Evolutionary conservation across 2,329 filamentous ascomycete genomes (phyloP).

Genomic region (Fonsecaea multimorphosa): DNA sequence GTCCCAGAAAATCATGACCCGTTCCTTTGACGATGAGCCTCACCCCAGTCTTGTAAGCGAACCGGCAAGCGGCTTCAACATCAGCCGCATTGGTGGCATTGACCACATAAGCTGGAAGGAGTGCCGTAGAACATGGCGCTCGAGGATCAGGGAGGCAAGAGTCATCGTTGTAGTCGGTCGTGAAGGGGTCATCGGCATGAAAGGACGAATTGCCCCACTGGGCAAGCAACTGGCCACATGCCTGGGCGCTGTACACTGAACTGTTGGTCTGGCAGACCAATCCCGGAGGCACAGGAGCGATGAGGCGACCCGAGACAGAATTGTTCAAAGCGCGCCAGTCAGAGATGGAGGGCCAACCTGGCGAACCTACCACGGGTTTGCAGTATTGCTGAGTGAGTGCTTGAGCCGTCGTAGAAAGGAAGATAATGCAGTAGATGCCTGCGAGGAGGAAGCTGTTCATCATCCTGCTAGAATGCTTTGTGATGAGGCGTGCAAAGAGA

Average conservation of each 20-base stretch:
- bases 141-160: slow-evolving; percentile 54
- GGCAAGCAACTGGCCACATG: slow-evolving; percentile 45
- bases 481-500: background rate
- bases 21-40: slow-evolving; percentile 61
- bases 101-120: slow-evolving; percentile 46
- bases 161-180: slow-evolving; percentile 56
- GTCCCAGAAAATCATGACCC: slow-evolving; percentile 56
- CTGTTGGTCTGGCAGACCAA: slow-evolving; percentile 52
- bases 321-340: slow-evolving; percentile 48
- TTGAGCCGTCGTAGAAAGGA: slow-evolving; percentile 1
- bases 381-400: slow-evolving; percentile 32
- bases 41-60: slow-evolving; percentile 47
- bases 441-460: background rate
- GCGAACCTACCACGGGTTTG: slow-evolving; percentile 33
- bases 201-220: slow-evolving; percentile 47
- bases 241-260: slow-evolving; percentile 42
- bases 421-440: slow-evolving; percentile 3
- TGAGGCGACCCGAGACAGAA: slow-evolving; percentile 47
- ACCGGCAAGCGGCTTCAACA: slow-evolving; percentile 47
- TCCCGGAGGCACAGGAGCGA: slow-evolving; percentile 50
- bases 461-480: slow-evolving; percentile 4
- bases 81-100: slow-evolving; percentile 46
- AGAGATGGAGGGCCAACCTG: slow-evolving; percentile 45
- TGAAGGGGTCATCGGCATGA: slow-evolving; percentile 50
- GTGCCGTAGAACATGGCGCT: slow-evolving; percentile 42